Evolutionary conservation across 2,329 filamentous ascomycete species (phyloP).

Genomic region (Diaporthe caulivora): DNA sequence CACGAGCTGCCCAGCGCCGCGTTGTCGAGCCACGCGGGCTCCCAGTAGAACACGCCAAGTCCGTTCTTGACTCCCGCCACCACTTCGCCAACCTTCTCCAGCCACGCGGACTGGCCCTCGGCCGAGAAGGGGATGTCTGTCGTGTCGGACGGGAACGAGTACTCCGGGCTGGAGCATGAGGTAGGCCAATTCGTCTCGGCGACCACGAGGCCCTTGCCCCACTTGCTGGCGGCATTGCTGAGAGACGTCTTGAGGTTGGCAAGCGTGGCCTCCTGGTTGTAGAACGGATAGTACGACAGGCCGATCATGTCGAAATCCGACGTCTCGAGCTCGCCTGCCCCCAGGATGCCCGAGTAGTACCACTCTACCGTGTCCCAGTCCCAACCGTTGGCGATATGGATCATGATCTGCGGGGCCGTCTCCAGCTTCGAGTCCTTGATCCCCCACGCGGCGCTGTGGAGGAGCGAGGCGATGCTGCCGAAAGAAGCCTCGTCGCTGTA

Average conservation of each 20-base stretch:
- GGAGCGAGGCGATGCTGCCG: constrained; percentile 71
- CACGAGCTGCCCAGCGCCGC: constrained; percentile 74
- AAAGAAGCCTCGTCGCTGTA: constrained; percentile 57
- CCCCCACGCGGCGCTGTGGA: constrained; percentile 73
- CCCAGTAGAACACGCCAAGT: constrained; percentile 78
- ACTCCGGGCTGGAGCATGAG: constrained; percentile 68
- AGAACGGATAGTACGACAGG: constrained; percentile 81
- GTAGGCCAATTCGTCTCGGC: constrained; percentile 80
- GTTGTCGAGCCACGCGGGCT: constrained; percentile 79
- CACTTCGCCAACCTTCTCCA: constrained; percentile 69
- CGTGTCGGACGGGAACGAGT: constrained; percentile 72
- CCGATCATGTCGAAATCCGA: constrained; percentile 79
- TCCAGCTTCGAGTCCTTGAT: constrained; percentile 72
- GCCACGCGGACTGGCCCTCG: constrained; percentile 72
- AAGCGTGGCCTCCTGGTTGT: constrained; percentile 70
- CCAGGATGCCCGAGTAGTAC: constrained; percentile 68
- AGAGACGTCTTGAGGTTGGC: constrained; percentile 67
- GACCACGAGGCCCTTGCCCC: constrained; percentile 76
- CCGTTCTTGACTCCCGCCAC: constrained; percentile 67
- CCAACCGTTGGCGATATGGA: constrained; percentile 83
- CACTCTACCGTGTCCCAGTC: constrained; percentile 74
- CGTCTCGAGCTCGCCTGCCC: constrained; percentile 59
- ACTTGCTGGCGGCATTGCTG: constrained; percentile 69
- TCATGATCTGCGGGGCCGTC: constrained; percentile 75
- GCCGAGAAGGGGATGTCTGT: constrained; percentile 71